Evolutionary conservation across 2,329 filamentous ascomycete genomes (phyloP).

Genomic region (Aspergillus viridinutans): DNA sequence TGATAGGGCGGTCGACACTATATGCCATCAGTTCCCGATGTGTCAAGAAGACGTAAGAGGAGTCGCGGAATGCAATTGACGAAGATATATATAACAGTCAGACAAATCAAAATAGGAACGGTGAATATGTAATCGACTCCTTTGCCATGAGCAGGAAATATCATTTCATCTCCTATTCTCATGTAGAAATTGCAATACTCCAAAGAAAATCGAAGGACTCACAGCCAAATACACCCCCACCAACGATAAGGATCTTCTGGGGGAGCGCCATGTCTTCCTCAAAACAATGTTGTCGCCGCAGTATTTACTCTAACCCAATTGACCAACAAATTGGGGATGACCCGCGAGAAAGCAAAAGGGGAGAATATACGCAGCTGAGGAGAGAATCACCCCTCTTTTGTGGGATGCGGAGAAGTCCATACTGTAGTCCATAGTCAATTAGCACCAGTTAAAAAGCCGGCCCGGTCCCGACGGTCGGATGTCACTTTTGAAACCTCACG

Average conservation of each 20-base stretch:
- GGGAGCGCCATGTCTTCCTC: constrained; percentile 27
- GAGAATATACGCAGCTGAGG: not conserved
- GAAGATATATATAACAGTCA: not conserved
- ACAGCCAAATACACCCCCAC: constrained; percentile 43
- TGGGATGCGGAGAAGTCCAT: not conserved
- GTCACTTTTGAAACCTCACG: not conserved
- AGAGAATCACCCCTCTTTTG: not conserved
- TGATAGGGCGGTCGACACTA: constrained; percentile 63
- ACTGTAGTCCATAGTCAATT: not conserved
- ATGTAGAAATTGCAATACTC: not conserved
- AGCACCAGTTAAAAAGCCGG: not conserved
- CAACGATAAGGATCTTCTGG: constrained; percentile 38
- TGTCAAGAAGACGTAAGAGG: not conserved
- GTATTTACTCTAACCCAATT: not conserved
- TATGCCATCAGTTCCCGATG: constrained; percentile 1
- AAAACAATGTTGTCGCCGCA: not conserved
- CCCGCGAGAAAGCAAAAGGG: not conserved
- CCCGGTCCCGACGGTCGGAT: not conserved
- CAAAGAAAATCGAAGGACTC: constrained; percentile 17
- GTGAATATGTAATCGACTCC: not conserved
- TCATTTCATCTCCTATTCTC: not conserved
- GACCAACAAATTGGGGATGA: not conserved
- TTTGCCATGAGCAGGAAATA: not conserved
- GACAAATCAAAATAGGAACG: not conserved
- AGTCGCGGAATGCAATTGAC: not conserved